Percentiles rank a stretch among this genome's conserved stretches.
Conservation (phyloP, 2,329 filamentous ascomycete genomes). For the Hypomyces perniciosus region DNA sequence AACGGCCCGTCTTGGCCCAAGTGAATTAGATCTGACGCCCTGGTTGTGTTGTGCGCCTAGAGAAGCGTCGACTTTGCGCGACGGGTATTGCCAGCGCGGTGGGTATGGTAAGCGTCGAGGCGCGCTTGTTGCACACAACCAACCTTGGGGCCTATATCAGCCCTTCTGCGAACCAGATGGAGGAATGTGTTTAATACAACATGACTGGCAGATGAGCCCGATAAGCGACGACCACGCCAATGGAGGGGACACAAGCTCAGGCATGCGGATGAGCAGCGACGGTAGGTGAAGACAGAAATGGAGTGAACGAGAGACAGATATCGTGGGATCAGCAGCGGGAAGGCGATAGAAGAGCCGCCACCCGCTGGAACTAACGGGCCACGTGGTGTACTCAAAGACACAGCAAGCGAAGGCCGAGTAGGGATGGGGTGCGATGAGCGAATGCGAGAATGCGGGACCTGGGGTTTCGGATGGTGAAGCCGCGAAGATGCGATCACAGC, state of each 20-base stretch:
- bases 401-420: background rate
- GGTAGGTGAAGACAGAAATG: background rate
- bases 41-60: too few relatives aligned
- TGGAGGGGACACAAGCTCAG: constrained; percentile 1
- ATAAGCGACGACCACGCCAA: constrained; percentile 5
- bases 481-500: too few relatives aligned
- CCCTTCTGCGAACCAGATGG: background rate
- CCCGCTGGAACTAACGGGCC: too few relatives aligned
- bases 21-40: too few relatives aligned
- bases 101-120: background rate
- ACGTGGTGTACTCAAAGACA: too few relatives aligned
- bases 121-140: background rate
- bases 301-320: too few relatives aligned
- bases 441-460: too few relatives aligned
- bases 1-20: too few relatives aligned
- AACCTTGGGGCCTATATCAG: background rate
- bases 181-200: constrained; percentile 6
- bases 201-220: constrained; percentile 7
- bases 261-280: constrained; percentile 3
- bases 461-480: too few relatives aligned
- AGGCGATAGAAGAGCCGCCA: background rate
- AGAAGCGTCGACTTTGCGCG: background rate
- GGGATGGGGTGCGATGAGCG: background rate
- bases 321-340: background rate
- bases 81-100: background rate